A percentile compares a stretch with the other conserved stretches of the same genome.
phyloP scores from a whole-genome alignment of 2,329 filamentous ascomycete genomes.

The Colletotrichum somersetense region DNA sequence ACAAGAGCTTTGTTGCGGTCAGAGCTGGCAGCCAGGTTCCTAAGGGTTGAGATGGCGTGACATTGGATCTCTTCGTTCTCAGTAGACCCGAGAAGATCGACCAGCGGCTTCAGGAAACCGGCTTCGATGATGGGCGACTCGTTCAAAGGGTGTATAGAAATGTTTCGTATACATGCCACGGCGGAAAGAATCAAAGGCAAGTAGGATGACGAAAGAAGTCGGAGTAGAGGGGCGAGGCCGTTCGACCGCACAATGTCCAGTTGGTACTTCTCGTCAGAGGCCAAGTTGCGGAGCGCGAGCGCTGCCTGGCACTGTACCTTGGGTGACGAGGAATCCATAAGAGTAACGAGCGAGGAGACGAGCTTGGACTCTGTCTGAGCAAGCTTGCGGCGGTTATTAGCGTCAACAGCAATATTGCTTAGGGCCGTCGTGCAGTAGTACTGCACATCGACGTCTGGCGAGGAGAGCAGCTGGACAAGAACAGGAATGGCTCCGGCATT shows the following conservation, averaged over 20 bases:
- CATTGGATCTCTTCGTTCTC: constrained; percentile 99
- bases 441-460: constrained; percentile 95
- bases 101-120: constrained; percentile 92
- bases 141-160: constrained; percentile 97
- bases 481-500: constrained; percentile 98
- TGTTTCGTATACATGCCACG: constrained; percentile 98
- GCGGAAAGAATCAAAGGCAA: constrained; percentile 95
- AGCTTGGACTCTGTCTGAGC: constrained; percentile 91
- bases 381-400: constrained; percentile 89
- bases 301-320: constrained; percentile 99
- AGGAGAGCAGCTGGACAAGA: constrained; percentile 92
- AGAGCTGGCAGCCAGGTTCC: constrained; percentile 95
- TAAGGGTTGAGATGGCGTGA: constrained; percentile 95
- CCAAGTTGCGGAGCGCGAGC: constrained; percentile 91
- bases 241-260: constrained; percentile 94
- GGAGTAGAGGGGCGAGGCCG: constrained; percentile 86
- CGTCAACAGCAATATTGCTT: constrained; percentile 97
- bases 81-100: constrained; percentile 92
- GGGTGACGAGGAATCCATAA: constrained; percentile 97
- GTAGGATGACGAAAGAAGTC: constrained; percentile 93
- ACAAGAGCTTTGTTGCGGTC: constrained; percentile 99
- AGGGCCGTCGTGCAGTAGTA: constrained; percentile 99
- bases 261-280: constrained; percentile 98
- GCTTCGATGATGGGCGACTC: constrained; percentile 99
- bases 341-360: constrained; percentile 91